Conservation (phyloP, 2,329 filamentous ascomycete genomes). For the Alternaria novae-zelandiae region DNA sequence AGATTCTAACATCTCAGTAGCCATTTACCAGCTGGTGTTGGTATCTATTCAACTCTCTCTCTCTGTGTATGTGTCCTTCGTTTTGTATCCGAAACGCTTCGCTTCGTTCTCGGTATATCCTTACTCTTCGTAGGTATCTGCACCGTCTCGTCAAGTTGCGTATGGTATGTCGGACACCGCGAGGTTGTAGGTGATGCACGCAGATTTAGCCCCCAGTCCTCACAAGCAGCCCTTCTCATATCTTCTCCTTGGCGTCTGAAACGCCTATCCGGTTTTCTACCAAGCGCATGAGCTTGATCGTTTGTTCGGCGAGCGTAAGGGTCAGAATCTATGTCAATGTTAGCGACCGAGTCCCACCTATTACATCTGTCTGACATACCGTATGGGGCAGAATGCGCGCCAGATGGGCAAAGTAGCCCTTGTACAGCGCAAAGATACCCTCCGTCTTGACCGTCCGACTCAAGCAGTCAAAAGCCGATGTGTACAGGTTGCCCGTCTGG, state of each 20-base stretch:
- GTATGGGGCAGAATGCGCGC: constrained; percentile 95
- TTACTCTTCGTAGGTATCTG: background rate
- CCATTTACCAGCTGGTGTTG: background rate
- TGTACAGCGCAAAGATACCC: constrained; percentile 92
- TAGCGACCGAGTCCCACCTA: constrained; percentile 8
- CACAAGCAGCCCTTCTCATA: constrained; percentile 42
- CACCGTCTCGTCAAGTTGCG: background rate
- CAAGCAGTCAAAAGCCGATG: constrained; percentile 88
- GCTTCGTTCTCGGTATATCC: background rate
- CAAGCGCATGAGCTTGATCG: constrained; percentile 86
- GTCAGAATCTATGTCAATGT: constrained; percentile 72
- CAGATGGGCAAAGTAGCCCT: constrained; percentile 94
- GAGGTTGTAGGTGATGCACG: background rate
- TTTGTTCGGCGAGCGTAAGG: constrained; percentile 92
- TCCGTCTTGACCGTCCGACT: constrained; percentile 90
- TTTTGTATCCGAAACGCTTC: background rate
- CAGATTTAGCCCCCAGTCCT: background rate
- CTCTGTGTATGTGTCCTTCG: too few species aligned
- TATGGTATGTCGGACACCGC: background rate
- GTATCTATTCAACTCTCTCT: background rate
- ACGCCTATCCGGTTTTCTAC: constrained; percentile 69
- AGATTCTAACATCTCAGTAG: background rate
- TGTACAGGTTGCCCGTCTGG: constrained; percentile 97
- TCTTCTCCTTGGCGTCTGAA: constrained; percentile 53
- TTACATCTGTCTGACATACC: constrained; percentile 47